Base-by-base conservation (phyloP, 2,329 filamentous ascomycete genomes). In the Lasiodiplodia sp. region DNA sequence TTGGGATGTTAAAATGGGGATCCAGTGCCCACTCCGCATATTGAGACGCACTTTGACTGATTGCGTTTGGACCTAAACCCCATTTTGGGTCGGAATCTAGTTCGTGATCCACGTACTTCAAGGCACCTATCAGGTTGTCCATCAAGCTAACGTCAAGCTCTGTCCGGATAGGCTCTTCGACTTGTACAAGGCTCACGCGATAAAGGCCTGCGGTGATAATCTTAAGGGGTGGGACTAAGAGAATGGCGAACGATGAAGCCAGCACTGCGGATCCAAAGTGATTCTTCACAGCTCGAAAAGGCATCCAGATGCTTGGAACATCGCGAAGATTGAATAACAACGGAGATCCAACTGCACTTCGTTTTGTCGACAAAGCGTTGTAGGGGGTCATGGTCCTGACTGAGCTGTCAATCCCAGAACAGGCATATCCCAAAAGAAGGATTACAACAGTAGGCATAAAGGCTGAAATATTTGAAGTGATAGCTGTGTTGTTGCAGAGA, bases 1-100 rank as follows among this genome's bases (percentile, higher is more conserved):
- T 25, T 2, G 56, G 56, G 6, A 63, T 40, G 40, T 63, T 63
- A 8, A 63, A 28, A 12, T 40, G 34, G 4, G 58, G 58, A 3
- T 40, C 51, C 18, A 16, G 21, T 6, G 58, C 31, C 58, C 40
- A 63, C 10, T 63, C 58, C 2, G 58, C 58, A 23, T 51, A 63
- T 7, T 51, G 58, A 3, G 40, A 63, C 12, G 58, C 58, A 51
- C 58, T 49, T 16, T 51, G 58, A 6, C 51, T 40, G 6, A 21
- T 63, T 31, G 8, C 28, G 5, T 31, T 31, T 31, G 23, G 23
- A 23, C n/a, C n/a, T n/a, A n/a, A n/a, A n/a, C n/a, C n/a, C n/a
- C n/a, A n/a, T n/a, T n/a, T n/a, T n/a, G n/a, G n/a, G n/a, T n/a
- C n/a, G n/a, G n/a, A n/a, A n/a, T n/a, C n/a, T n/a, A n/a, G n/a